Evolutionary conservation across 2,329 filamentous ascomycete species (phyloP).

Genomic region (Fusarium sp.): DNA sequence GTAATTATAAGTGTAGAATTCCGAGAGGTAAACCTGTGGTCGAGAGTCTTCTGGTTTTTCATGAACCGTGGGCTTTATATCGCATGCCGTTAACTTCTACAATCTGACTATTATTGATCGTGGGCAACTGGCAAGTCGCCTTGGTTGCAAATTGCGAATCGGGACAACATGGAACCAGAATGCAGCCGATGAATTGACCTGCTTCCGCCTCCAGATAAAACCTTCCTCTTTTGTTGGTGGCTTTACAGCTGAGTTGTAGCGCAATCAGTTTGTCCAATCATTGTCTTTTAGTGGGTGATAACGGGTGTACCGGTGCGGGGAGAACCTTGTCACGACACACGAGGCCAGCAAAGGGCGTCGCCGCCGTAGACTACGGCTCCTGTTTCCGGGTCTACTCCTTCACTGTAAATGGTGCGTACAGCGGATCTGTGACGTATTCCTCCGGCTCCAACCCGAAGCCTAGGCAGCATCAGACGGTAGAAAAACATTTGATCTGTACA

Average conservation of each 20-base stretch:
- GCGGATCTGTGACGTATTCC: too few species aligned
- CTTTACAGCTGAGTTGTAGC: neutral
- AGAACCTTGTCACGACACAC: neutral
- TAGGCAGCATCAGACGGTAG: too few species aligned
- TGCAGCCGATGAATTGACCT: neutral
- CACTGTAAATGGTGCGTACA: too few species aligned
- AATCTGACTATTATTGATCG: neutral
- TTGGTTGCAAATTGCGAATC: neutral
- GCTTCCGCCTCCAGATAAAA: constrained; percentile 16
- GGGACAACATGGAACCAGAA: neutral
- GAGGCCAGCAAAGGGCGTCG: neutral
- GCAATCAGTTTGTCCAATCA: neutral
- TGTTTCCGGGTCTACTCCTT: neutral
- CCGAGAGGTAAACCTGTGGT: rapidly evolving
- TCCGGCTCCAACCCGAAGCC: too few species aligned
- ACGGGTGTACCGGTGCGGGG: neutral
- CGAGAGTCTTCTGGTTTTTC: rapidly evolving
- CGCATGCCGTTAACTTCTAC: rapidly evolving
- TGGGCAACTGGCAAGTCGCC: too few species aligned
- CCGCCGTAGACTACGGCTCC: neutral
- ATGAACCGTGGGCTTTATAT: neutral
- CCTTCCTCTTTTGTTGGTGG: constrained; percentile 18
- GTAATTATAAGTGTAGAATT: neutral
- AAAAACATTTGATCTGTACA: too few species aligned
- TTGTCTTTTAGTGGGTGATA: neutral